phyloP scores from a whole-genome alignment of 1,284 basidiomycete genomes.

The Rhodotorula sp. region DNA sequence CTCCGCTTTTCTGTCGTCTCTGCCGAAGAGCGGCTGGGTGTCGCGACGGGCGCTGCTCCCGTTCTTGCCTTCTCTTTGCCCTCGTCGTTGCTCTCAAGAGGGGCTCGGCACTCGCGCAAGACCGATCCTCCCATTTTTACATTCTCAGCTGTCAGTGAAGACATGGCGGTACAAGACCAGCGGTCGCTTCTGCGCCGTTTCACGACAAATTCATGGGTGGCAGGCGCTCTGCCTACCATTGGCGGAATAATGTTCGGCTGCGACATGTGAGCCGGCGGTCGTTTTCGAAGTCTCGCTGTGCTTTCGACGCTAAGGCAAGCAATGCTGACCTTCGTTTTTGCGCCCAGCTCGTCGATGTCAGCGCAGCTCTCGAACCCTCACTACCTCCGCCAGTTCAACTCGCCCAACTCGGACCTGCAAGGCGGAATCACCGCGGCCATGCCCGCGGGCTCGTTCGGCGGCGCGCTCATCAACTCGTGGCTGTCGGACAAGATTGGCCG shows the following conservation, averaged over 20 bases:
- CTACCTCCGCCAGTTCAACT: slow-evolving; percentile 30
- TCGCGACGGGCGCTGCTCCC: no score
- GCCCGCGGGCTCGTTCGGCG: slow-evolving; percentile 47
- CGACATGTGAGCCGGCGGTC: slow-evolving; percentile 55
- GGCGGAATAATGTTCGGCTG: slow-evolving; percentile 62
- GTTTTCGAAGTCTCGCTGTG: no score
- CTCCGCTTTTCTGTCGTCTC: no score
- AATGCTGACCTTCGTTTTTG: no score
- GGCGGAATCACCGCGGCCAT: slow-evolving; percentile 73
- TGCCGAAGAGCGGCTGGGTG: no score
- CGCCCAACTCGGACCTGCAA: slow-evolving; percentile 57
- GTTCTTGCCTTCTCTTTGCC: no score
- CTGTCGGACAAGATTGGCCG: slow-evolving; percentile 65
- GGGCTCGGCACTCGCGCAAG: no score
- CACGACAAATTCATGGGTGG: slow-evolving; percentile 33
- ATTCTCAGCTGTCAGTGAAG: no score
- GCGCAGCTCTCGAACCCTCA: slow-evolving; percentile 21
- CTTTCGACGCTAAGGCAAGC: no score
- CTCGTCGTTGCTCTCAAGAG: no score
- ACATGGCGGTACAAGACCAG: not conserved
- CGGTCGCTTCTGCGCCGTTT: slow-evolving; percentile 11
- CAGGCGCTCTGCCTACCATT: slow-evolving; percentile 73
- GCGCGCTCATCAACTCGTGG: slow-evolving; percentile 50
- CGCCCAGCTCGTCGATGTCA: slow-evolving; percentile 58
- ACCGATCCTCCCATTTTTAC: no score